These are phyloP conservation scores for Peronospora farinosa DNA, from an alignment of 352 stramenopile species.

Conservation along the genomic window DNA sequence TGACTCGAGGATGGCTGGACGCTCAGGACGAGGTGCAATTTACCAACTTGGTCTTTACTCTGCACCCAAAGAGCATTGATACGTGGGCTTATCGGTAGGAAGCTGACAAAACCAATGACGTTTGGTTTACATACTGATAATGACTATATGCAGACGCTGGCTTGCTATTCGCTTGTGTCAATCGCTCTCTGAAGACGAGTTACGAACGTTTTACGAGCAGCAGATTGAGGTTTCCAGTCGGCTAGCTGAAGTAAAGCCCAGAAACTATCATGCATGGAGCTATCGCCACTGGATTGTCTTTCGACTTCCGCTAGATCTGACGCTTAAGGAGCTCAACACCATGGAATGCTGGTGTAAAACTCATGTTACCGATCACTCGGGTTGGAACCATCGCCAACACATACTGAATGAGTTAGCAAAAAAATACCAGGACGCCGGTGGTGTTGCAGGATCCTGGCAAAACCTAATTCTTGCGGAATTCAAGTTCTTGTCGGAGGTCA, in stretches of 20 bases:
- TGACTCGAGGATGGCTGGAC: slow-evolving; percentile 35
- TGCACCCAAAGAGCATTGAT: slow-evolving; percentile 83
- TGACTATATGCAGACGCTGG: slow-evolving; percentile 33
- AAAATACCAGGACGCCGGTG: background rate
- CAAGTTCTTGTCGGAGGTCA: slow-evolving; percentile 43
- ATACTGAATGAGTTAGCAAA: slow-evolving; percentile 30
- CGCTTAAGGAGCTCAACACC: slow-evolving; percentile 36
- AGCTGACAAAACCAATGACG: background rate
- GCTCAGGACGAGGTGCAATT: slow-evolving; percentile 50
- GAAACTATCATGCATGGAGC: slow-evolving; percentile 84
- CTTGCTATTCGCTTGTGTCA: slow-evolving; percentile 36
- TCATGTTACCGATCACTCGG: slow-evolving; percentile 72
- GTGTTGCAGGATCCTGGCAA: background rate
- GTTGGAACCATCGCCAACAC: slow-evolving; percentile 76
- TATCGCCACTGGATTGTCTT: slow-evolving; percentile 74
- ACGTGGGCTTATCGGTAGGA: slow-evolving; percentile 76
- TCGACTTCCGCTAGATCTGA: slow-evolving; percentile 19
- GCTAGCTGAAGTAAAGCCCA: slow-evolving; percentile 55
- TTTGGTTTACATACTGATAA: too few species aligned
- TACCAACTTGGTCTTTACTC: slow-evolving; percentile 61
- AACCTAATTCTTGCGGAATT: slow-evolving; percentile 41
- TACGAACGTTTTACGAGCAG: slow-evolving; percentile 35
- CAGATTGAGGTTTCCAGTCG: slow-evolving; percentile 47
- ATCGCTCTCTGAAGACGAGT: slow-evolving; percentile 15
- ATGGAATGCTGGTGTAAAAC: slow-evolving; percentile 59